phyloP scores from a whole-genome alignment of 768 basidiomycete species.

The Daedalea quercina region DNA sequence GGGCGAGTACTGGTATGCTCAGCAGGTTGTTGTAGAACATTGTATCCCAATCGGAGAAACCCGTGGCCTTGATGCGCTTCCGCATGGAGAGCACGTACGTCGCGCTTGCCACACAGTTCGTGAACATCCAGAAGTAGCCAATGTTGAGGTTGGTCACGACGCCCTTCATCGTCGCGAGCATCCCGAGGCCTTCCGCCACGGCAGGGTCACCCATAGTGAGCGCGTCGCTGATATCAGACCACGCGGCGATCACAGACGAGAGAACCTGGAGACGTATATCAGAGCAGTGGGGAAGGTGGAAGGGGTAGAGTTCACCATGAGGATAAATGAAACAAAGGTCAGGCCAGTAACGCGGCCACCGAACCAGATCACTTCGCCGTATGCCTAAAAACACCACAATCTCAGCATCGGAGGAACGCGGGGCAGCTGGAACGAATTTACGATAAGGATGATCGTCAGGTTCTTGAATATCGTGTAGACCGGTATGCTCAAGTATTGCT shows the following conservation, averaged over 20 bases:
- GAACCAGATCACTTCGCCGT: constrained; percentile 97
- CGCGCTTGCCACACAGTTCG: constrained; percentile 87
- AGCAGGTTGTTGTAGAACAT: constrained; percentile 99
- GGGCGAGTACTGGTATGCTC: constrained; percentile 82
- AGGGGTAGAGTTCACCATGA: constrained; percentile 61
- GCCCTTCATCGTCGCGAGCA: constrained; percentile 32
- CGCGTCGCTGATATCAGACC: constrained; percentile 66
- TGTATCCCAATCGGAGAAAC: constrained; percentile 97
- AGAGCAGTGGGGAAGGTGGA: neutral
- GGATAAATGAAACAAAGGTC: constrained; percentile 81
- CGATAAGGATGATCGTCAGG: constrained; percentile 97
- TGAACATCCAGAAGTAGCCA: constrained; percentile 95
- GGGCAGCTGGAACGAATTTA: constrained; percentile 31
- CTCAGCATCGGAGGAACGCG: neutral
- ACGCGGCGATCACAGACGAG: constrained; percentile 96
- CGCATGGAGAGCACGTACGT: constrained; percentile 94
- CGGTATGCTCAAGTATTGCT: constrained; percentile 98
- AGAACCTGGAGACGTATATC: constrained; percentile 52
- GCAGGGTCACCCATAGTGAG: constrained; percentile 26
- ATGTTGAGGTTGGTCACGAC: constrained; percentile 53
- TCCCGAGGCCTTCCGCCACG: constrained; percentile 16
- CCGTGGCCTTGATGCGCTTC: constrained; percentile 90
- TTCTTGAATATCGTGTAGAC: constrained; percentile 99
- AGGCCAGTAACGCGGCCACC: constrained; percentile 82
- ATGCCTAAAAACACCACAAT: constrained; percentile 49